A percentile compares a stretch with the other conserved stretches of the same genome.
These are phyloP conservation scores for Phalaenopsis equestris DNA, from an alignment of 106 monocot genomes.

Conservation along the genomic window DNA sequence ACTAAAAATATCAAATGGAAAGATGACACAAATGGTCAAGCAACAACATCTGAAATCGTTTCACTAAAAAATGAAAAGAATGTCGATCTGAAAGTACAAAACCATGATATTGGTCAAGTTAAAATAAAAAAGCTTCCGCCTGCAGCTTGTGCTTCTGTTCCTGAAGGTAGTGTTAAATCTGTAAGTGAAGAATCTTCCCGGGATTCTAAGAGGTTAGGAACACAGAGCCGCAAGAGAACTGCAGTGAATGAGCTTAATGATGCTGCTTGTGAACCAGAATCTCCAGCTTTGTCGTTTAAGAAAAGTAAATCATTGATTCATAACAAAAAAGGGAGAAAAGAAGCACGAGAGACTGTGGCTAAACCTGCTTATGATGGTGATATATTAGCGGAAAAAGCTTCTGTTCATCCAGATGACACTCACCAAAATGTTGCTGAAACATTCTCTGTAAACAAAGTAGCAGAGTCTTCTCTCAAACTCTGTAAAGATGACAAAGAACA, in stretches of 20 bases:
- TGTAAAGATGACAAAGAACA: not conserved
- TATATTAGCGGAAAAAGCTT: slow-evolving; percentile 17
- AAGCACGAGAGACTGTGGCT: slow-evolving; percentile 3
- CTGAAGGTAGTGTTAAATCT: not conserved
- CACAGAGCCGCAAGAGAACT: slow-evolving; percentile 15
- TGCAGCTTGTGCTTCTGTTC: not conserved
- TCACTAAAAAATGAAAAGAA: slow-evolving; percentile 18
- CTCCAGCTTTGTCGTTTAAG: slow-evolving; percentile 22
- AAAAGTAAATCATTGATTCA: slow-evolving; percentile 24
- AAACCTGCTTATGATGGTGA: slow-evolving; percentile 8
- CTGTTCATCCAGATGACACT: slow-evolving; percentile 6
- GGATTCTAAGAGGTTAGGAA: not conserved
- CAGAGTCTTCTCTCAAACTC: slow-evolving; percentile 9
- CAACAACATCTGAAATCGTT: not conserved
- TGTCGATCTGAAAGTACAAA: slow-evolving; percentile 12
- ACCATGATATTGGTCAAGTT: slow-evolving; percentile 9
- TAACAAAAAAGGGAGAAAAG: slow-evolving; percentile 9
- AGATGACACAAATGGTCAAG: slow-evolving; percentile 14
- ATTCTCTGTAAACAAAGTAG: slow-evolving; percentile 10
- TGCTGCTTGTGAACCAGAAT: slow-evolving; percentile 10
- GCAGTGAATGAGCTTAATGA: not conserved
- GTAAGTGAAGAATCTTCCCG: not conserved
- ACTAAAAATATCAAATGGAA: slow-evolving; percentile 3
- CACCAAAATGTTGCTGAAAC: slow-evolving; percentile 1
- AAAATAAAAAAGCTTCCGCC: slow-evolving; percentile 11